Base-by-base conservation (phyloP, 441 rosid species). In the Adansonia grandidieri region DNA sequence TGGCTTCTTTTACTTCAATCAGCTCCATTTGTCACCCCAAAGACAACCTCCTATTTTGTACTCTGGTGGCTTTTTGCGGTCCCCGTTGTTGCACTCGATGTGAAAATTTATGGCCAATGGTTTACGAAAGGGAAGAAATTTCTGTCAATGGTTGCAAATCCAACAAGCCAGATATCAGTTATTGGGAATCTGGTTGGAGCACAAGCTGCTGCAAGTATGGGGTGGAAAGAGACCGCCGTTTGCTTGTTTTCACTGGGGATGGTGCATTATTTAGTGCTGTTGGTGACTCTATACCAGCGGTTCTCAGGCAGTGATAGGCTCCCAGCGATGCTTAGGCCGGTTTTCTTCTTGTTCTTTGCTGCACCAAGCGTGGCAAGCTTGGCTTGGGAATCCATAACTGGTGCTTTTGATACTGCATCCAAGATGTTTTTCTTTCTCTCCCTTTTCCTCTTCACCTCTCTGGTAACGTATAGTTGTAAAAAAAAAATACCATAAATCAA, bases 341-440 rank as follows among this genome's bases (percentile, higher is more conserved):
- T 85, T 51, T 88, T 91, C 87, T 91, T 89, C 86, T 70, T 88
- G 77, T 89, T 85, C 77, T 71, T 91, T 32, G 94, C 90, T 2
- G 91, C 90, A n/a, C 94, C 90, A 2, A 85, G 92, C 77, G 81
- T 83, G 76, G 92, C 90, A 2, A 85, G 91, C 75, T 78, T 91
- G 78, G 90, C 94, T 74, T 89, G 92, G 94, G 69, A 80, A 45
- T 85, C 91, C 37, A 87, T 89, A 20, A 77, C 81, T 4, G 91
- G 89, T 13, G 83, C 81, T 71, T 89, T 91, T 63, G 89, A 89
- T 73, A 63, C 73, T 37, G 65, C 84, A 17, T 83, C 94, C 15
- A 91, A 91, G 85, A 91, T 91, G 90, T 87, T 91, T 56, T 89
- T 89, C 85, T 89, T 85, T 73, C 88, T 91, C 47, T 89, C 94